Evolutionary conservation across 1,284 basidiomycete genomes (phyloP), one percentile per base, ranked within the genome.

Genomic region (Leccinum solheimii): DNA sequence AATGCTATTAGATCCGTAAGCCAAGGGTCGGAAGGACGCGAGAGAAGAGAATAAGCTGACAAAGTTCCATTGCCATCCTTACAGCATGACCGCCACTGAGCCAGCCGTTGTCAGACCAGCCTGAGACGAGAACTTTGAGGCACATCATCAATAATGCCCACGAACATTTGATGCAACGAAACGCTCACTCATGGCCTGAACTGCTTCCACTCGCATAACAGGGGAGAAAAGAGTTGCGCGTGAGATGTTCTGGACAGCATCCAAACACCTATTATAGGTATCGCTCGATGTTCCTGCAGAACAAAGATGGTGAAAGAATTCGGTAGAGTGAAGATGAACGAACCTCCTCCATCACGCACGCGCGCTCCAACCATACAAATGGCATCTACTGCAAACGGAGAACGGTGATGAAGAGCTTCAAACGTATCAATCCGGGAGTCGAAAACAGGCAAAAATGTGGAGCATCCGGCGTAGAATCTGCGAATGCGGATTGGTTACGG

Each of bases 81-180:
- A 96, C 92, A 16, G 94, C 94, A 76, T 96, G 94, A 5, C 93
- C 93, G 6, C 92, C 92, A 66, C 91, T 91, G 26, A 96, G 76
- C 94, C 94, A 97, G 2, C 93, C 94, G 67, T 92, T 92, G 67
- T 95, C 92, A 13, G 91, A 93, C 90, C 94, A 96, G 7, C 93
- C 92, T 26, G 94, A 90, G 14, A 95, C 86, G 55, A 95, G 80
- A 59, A 94, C 92, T 94, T 56, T 56, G 14, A 57, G 45, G 14
- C 55, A 61, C 19, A 64, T 65, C 50, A 66, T 59, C 61, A 48
- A 48, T 48, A 61, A 58, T 11, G 9, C 38, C 3, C 16, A 53
- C 55, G 55, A 52, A 55, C 30, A 36, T 21, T 13, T 11, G 2
- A 43, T 16, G 34, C 40, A 34, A 27, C 30, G 27, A n/a, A 32